Conservation (phyloP, 495 filamentous ascomycete species). For the Tuber umbilicatum region DNA sequence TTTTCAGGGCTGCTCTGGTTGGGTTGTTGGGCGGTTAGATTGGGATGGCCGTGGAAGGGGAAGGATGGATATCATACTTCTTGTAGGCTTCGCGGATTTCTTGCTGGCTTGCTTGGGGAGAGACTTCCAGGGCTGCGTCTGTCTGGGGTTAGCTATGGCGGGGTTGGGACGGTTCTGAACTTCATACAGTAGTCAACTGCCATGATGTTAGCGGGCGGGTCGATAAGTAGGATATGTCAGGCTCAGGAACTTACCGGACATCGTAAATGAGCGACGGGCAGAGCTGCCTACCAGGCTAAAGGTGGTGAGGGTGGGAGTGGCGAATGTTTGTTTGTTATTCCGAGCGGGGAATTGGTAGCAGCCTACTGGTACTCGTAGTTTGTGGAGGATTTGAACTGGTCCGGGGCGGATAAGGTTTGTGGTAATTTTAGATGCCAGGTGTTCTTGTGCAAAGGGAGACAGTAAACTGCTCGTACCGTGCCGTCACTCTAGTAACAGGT, state of each 20-base stretch:
- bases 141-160: conserved; percentile 25
- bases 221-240: neutral
- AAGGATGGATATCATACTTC: conserved; percentile 50
- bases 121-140: conserved; percentile 67
- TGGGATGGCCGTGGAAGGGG: neutral
- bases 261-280: neutral
- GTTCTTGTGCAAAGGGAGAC: neutral
- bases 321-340: neutral
- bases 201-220: neutral
- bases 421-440: neutral
- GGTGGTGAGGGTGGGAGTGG: neutral
- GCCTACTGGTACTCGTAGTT: too few relatives aligned
- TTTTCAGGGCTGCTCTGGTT: conserved; percentile 77
- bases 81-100: conserved; percentile 96
- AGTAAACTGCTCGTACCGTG: too few relatives aligned
- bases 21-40: neutral
- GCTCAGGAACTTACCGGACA: neutral
- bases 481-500: neutral
- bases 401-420: neutral
- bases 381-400: neutral
- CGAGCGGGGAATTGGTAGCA: neutral
- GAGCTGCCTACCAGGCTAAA: neutral
- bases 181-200: neutral
- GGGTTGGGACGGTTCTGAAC: neutral
- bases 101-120: conserved; percentile 64